phyloP scores from a whole-genome alignment of 1,139 yeast species.

The Nakaseomyces uthaithaninus region DNA sequence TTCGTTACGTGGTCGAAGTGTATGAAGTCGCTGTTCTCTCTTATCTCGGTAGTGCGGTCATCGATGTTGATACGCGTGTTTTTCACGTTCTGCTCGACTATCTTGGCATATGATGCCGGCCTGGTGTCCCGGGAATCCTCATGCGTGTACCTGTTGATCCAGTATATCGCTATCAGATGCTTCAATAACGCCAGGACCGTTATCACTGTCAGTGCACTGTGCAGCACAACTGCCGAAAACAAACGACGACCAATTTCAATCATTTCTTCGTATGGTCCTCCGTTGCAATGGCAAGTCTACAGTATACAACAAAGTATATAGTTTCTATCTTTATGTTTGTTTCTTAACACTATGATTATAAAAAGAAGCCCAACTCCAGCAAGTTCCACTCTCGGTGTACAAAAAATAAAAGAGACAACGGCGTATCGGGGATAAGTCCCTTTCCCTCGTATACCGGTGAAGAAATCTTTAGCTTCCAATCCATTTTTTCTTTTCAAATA shows the following conservation, averaged over 20 bases:
- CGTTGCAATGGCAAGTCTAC: no score
- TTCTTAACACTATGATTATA: no score
- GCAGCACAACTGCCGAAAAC: slow-evolving; percentile 8
- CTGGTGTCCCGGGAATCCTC: slow-evolving; percentile 6
- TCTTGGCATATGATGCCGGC: slow-evolving; percentile 3
- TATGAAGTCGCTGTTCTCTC: slow-evolving; percentile 3
- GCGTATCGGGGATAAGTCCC: no score
- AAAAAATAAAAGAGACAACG: no score
- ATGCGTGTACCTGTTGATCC: slow-evolving; percentile 5
- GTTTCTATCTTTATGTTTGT: no score
- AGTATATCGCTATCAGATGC: slow-evolving; percentile 7
- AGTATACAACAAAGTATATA: no score
- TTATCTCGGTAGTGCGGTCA: slow-evolving; percentile 1
- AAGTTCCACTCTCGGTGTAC: no score
- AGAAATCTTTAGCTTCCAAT: no score
- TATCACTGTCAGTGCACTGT: slow-evolving; percentile 16
- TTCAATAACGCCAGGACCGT: slow-evolving; percentile 18
- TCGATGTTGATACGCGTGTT: slow-evolving; percentile 2
- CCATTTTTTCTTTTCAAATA: no score
- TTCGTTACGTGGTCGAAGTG: slow-evolving; percentile 9
- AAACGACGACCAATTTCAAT: slow-evolving; percentile 9
- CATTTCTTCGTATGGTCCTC: no score
- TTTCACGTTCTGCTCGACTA: slow-evolving; percentile 1
- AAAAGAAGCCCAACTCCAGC: no score
- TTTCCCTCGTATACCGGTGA: no score